Base-by-base conservation (phyloP, 129 eudicot species). In the Flaveria brownii region DNA sequence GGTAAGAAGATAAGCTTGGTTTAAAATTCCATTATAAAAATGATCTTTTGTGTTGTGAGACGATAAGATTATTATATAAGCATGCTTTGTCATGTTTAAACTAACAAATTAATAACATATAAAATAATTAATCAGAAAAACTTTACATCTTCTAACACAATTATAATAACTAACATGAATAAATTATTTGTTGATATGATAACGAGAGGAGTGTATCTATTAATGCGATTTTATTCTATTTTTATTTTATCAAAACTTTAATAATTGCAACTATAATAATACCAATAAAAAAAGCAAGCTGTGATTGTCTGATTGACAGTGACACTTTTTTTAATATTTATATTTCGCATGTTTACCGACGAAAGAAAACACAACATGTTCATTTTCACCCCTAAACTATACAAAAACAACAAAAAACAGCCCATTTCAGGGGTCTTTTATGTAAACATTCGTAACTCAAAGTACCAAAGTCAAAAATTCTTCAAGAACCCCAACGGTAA, bases 221-320 rank as follows among this genome's bases (percentile, higher is more conserved):
- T 62, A 28, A 62, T 62, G 68, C 43, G 68, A 62, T 62, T 62
- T 28, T 16, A 28, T 62, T 62, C 14, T 16, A 28, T 28, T 62
- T 62, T 28, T 63, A 75, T 63, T 62, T 75, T 26, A 75, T 75
- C 72, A 64, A 75, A 59, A 13, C 23, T 75, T 36, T 66, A 75
- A 75, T 75, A 64, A 75, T 75, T 63, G 72, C 18, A 49, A 47
- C 33, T 64, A 64, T 4, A 47, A 67, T 54, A 75, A 47, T 49
- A 64, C 79, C 72, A 75, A 63, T 62, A 47, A 23, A 70, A 73
- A 75, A 75, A 75, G 64, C 79, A 75, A 75, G 72, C 79, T 75
- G 79, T 75, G 65, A 63, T 63, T 49, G 79, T 62, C 17, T 75
- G 72, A 75, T 63, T 30, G 79, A 75, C 13, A 64, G 33, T 13